Conservation (phyloP, 345 rosid species). For the Eucalyptus tenuipes region DNA sequence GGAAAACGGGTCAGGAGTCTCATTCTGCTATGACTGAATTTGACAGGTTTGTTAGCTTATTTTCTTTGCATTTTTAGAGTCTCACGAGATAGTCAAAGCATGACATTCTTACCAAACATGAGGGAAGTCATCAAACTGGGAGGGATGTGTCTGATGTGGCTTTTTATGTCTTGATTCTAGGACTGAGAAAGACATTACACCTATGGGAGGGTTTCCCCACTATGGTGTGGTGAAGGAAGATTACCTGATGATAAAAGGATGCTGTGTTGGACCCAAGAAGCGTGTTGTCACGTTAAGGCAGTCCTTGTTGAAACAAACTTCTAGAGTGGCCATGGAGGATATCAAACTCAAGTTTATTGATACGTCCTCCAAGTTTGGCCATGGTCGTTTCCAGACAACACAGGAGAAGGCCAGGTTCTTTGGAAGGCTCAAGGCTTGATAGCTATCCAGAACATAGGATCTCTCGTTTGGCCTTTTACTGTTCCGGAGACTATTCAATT, state of each 20-base stretch:
- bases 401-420: conserved; percentile 66
- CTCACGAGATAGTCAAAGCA: neutral
- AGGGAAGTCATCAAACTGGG: neutral
- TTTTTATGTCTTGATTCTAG: neutral
- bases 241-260: conserved; percentile 75
- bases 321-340: conserved; percentile 61
- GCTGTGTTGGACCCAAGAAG: conserved; percentile 87
- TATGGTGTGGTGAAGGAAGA: conserved; percentile 83
- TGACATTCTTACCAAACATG: neutral
- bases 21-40: conserved; percentile 70
- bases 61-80: neutral
- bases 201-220: conserved; percentile 90
- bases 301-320: conserved; percentile 59
- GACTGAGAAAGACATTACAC: conserved; percentile 88
- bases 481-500: neutral
- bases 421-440: conserved; percentile 53
- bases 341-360: conserved; percentile 76
- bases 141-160: neutral
- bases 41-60: conserved; percentile 38
- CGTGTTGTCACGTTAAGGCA: conserved; percentile 84
- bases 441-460: neutral
- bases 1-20: conserved; percentile 67
- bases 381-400: conserved; percentile 73
- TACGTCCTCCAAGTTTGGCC: conserved; percentile 55
- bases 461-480: neutral